Base-by-base conservation (phyloP, 2,329 filamentous ascomycete species). In the Fusarium drepaniforme region DNA sequence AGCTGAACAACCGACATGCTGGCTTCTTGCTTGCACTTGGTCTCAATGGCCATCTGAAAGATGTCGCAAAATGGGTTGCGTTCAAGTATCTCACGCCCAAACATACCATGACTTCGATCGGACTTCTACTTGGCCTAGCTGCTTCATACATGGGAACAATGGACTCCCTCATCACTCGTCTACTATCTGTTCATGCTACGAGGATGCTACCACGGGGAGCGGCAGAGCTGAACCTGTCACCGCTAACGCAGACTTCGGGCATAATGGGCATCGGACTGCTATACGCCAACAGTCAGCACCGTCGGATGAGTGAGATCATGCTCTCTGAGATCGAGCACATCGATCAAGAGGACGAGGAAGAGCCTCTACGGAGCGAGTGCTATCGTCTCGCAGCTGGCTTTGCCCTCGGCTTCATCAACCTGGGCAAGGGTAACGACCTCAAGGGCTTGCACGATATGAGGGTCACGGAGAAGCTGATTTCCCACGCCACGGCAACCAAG, bases 11-110 rank as follows among this genome's bases (percentile, higher is more conserved):
- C 80, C 91, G 97, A n/a, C 97, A 99, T 82, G 97, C 97, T 35
- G 97, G 97, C 0, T 97, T 99, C 74, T 85, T 99, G 51, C 88
- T 99, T 1, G 97, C 95, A 6, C 88, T 99, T 6, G 97, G 97
- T 5, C 86, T 99, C 28, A 98, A 98, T 78, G 97, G 97, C 0
- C 97, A 99, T 84, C 86, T 99, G n/a, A 97, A 94, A 77, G 93
- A 92, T 9, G 90, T 99, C 33, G 97, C 97, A 4, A 98, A 98
- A 85, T 99, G 97, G 96, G 93, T 99, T 51, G 96, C 96, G 11
- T 99, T 98, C 89, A 98, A 98, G 81, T 99, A 99, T 77, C 87
- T 99, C n/a, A 99, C 97, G 0, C 96, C 97, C 2, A 99, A 99
- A 80, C 97, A 99, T 83, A 97, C 96, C 30, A 99, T 99, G 97